These are phyloP conservation scores for Exophiala sideris DNA, from an alignment of 2,329 filamentous ascomycete genomes.

Conservation along the genomic window DNA sequence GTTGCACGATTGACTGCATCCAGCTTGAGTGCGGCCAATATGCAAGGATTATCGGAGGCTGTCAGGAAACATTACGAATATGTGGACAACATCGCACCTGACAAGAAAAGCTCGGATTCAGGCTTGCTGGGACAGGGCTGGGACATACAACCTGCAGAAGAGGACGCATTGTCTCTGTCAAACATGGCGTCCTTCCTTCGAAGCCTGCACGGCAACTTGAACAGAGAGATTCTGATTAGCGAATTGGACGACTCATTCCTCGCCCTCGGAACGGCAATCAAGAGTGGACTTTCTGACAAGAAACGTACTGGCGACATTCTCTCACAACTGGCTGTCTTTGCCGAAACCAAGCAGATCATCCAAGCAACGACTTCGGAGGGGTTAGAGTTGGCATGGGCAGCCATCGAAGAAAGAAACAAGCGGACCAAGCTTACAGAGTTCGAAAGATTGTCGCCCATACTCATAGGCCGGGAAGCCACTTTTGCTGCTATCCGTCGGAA, in stretches of 20 bases:
- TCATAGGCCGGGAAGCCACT: constrained; percentile 79
- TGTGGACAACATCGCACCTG: not conserved
- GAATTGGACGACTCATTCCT: constrained; percentile 15
- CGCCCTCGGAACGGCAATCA: not conserved
- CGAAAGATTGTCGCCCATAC: constrained; percentile 69
- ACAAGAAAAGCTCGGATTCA: not conserved
- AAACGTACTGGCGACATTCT: constrained; percentile 1
- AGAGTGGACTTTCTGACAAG: not conserved
- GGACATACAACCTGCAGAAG: constrained; percentile 5
- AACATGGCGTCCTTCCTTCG: constrained; percentile 7
- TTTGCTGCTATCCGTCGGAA: constrained; percentile 76
- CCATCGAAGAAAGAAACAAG: constrained; percentile 10
- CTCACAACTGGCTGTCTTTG: constrained; percentile 18
- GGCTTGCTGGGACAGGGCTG: not conserved
- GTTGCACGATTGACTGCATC: constrained; percentile 16
- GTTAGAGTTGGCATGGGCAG: constrained; percentile 11
- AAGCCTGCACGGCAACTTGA: constrained; percentile 13
- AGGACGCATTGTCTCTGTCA: not conserved
- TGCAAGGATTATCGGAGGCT: constrained; percentile 80
- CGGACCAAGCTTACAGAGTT: constrained; percentile 28
- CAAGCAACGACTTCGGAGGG: constrained; percentile 8
- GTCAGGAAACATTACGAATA: constrained; percentile 48
- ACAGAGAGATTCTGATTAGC: constrained; percentile 3
- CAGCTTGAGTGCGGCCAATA: constrained; percentile 69
- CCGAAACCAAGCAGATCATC: constrained; percentile 18